These are phyloP conservation scores for Galium porrigens DNA, from an alignment of 305 asterid genomes.

Conservation along the genomic window DNA sequence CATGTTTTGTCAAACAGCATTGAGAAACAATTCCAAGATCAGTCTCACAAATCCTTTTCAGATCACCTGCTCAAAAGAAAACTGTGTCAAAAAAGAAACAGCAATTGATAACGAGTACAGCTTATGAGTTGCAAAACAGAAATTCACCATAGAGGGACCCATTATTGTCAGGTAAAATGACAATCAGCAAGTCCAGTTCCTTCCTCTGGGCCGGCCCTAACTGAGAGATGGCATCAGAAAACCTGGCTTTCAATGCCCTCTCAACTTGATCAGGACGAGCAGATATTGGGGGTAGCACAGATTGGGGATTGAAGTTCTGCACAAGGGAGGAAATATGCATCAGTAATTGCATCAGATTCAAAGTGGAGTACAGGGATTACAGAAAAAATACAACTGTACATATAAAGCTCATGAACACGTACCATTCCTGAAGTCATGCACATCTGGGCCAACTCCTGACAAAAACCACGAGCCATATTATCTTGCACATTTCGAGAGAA, in stretches of 20 bases:
- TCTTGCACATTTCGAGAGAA: slow-evolving; percentile 65
- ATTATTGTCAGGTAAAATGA: slow-evolving; percentile 72
- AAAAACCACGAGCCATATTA: slow-evolving; percentile 38
- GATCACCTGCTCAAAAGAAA: slow-evolving; percentile 38
- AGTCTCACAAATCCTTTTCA: slow-evolving; percentile 86
- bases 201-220: slow-evolving; percentile 38
- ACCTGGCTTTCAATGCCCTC: slow-evolving; percentile 55
- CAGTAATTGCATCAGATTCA: slow-evolving; percentile 7
- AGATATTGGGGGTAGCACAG: slow-evolving; percentile 51
- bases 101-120: background rate
- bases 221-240: slow-evolving; percentile 51
- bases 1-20: slow-evolving; percentile 84
- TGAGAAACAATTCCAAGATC: slow-evolving; percentile 93
- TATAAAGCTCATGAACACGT: background rate
- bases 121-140: background rate
- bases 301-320: slow-evolving; percentile 56
- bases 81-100: background rate
- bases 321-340: background rate
- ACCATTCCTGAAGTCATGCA: slow-evolving; percentile 90
- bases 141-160: slow-evolving; percentile 74
- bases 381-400: background rate
- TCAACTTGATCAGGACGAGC: slow-evolving; percentile 81
- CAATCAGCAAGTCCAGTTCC: slow-evolving; percentile 80
- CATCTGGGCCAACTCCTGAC: slow-evolving; percentile 78
- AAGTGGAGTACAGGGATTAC: background rate